A percentile compares a stretch with the other conserved stretches of the same genome.
phyloP scores from a whole-genome alignment of 164 flowering plant genomes.

The Vitis riparia region DNA sequence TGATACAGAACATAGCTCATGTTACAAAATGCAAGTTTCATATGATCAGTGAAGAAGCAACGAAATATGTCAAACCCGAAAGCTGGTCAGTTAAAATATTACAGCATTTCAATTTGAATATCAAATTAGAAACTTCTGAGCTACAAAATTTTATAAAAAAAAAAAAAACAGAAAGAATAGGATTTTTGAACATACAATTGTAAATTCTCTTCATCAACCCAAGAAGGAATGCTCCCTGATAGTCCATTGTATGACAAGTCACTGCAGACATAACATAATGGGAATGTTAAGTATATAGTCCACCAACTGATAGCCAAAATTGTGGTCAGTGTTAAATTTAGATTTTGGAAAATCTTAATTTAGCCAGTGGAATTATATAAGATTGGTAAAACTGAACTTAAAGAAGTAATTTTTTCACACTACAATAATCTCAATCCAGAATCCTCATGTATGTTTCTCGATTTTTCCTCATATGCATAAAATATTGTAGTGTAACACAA shows the following conservation, averaged over 20 bases:
- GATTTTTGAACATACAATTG: slow-evolving; percentile 45
- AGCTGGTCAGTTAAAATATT: too few relatives aligned
- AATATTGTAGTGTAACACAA: too few relatives aligned
- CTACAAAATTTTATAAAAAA: background rate
- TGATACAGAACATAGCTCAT: background rate
- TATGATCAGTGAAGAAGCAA: background rate
- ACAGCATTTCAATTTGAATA: too few relatives aligned
- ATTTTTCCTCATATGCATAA: too few relatives aligned
- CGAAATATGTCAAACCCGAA: background rate
- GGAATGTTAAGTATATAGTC: background rate
- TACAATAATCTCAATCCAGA: too few relatives aligned
- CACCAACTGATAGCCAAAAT: background rate
- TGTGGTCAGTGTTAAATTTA: background rate
- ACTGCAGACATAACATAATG: slow-evolving; percentile 38
- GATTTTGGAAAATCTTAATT: too few relatives aligned
- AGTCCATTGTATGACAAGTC: slow-evolving; percentile 79
- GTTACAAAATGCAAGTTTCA: background rate
- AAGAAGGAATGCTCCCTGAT: slow-evolving; percentile 65
- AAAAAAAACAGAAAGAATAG: background rate
- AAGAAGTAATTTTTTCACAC: too few relatives aligned
- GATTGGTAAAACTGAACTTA: too few relatives aligned
- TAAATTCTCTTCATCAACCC: slow-evolving; percentile 41
- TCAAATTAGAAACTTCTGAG: too few relatives aligned
- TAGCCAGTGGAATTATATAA: too few relatives aligned
- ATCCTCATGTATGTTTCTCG: too few relatives aligned